Evolutionary conservation across 345 rosid species (phyloP), one percentile per base, ranked within the genome.

Genomic region (Linum trigynum): DNA sequence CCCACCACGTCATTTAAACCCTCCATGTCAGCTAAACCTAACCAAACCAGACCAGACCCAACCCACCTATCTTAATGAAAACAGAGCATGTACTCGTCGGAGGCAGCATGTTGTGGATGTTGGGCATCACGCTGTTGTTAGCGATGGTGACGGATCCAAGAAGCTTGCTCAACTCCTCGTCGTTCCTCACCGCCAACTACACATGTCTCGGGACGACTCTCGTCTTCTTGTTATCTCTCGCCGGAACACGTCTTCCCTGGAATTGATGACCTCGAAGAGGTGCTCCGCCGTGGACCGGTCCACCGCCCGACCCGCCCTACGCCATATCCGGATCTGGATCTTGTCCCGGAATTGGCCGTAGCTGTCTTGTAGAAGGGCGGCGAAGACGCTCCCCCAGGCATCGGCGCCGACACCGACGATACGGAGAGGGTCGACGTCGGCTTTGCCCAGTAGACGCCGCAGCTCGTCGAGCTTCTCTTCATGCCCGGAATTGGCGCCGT

Each of bases 291-390:
- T 39, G 16, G 55, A 43, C 65, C 59, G n/a, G 8, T 59, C n/a
- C 3, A 66, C 57, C 10, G 38, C 40, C 15, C 17, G 36, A 7
- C 96, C 92, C 12, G 97, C 75, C 74, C 99, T 84, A 70, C 99
- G 85, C 99, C 99, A 94, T 69, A 90, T 86, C 78, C 97, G 81
- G 59, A 94, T 85, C 38, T 79, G 83, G 69, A 90, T 86, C 88
- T 94, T 94, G 10, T 90, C 89, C 16, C 97, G 77, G 48, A 86
- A 79, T 35, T 85, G 75, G 59, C 99, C 96, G 68, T 86, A 94
- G 72, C 82, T 77, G 38, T 90, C 95, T 77, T 39, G 65, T 4
- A 39, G 58, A n/a, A 7, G 55, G 32, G 35, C 15, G 41, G 16
- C 53, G 59, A 39, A 70, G 7, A 51, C 65, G 10, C 23, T 50